phyloP scores from a whole-genome alignment of 176 grass and related monocot species.

The Dendrocalamus sinicus region DNA sequence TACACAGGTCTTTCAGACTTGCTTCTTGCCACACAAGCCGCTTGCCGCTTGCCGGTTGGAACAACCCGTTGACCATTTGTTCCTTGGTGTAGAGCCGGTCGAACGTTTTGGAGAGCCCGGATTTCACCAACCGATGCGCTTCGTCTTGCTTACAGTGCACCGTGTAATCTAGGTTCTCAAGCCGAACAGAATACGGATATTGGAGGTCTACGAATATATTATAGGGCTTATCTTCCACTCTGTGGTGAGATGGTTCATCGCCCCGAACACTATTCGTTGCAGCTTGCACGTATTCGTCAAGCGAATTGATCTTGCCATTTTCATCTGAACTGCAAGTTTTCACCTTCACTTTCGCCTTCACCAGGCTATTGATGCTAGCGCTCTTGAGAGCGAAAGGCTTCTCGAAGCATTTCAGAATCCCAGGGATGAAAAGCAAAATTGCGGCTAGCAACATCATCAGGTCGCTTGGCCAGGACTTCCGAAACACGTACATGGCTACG shows the following conservation, averaged over 20 bases:
- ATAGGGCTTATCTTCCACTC: background rate
- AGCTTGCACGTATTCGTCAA: background rate
- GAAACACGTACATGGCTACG: background rate
- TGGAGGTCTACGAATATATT: background rate
- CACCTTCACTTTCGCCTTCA: background rate
- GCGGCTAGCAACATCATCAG: background rate
- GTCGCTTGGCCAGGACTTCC: background rate
- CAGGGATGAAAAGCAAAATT: background rate
- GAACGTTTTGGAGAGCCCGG: background rate
- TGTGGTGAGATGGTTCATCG: too few species aligned
- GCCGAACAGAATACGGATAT: background rate
- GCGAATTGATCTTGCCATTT: background rate
- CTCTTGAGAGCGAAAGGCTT: background rate
- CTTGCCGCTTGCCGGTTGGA: too few species aligned
- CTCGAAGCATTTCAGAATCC: background rate
- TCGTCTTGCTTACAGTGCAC: background rate
- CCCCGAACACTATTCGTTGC: background rate
- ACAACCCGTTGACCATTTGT: too few species aligned
- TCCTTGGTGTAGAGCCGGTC: background rate
- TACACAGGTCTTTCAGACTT: too few species aligned
- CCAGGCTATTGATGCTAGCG: background rate
- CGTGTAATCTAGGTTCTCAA: background rate
- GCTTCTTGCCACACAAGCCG: too few species aligned
- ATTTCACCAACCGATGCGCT: background rate
- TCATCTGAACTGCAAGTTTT: background rate